These are phyloP conservation scores for Uncinocarpus reesii DNA, from an alignment of 2,329 filamentous ascomycete genomes.

Conservation along the genomic window DNA sequence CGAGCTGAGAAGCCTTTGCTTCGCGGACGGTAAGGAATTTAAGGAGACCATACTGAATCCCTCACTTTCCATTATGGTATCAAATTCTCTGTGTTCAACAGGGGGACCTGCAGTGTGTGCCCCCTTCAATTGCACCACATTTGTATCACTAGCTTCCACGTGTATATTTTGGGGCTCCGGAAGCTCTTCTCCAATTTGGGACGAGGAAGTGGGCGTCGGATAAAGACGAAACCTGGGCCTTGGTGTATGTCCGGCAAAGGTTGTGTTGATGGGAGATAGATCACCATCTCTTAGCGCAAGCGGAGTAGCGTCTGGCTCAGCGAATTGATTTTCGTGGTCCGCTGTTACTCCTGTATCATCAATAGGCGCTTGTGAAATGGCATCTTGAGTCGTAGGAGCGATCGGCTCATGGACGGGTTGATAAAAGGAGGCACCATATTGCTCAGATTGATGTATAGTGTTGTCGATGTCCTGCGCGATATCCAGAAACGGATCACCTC, in stretches of 20 bases:
- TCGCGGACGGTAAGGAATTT: slow-evolving; percentile 43
- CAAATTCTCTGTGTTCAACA: slow-evolving; percentile 39
- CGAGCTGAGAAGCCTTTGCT: slow-evolving; percentile 33
- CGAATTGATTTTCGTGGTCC: slow-evolving; percentile 20
- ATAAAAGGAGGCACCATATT: not conserved
- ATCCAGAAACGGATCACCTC: slow-evolving; percentile 26
- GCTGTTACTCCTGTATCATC: not conserved
- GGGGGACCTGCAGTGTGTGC: slow-evolving; percentile 24
- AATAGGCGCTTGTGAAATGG: not conserved
- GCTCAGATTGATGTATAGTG: not conserved
- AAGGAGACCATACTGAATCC: slow-evolving; percentile 50
- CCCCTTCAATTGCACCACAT: not conserved
- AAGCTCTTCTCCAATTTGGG: slow-evolving; percentile 28
- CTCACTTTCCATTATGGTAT: slow-evolving; percentile 49
- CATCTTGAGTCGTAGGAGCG: not conserved
- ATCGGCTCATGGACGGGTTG: not conserved
- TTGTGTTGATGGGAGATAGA: slow-evolving; percentile 27
- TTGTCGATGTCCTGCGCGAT: slow-evolving; percentile 18
- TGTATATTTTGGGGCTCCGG: slow-evolving; percentile 17
- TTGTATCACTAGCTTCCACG: not conserved
- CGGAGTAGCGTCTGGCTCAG: slow-evolving; percentile 29
- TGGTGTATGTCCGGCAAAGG: slow-evolving; percentile 28
- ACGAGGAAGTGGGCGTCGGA: slow-evolving; percentile 34
- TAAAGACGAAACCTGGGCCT: slow-evolving; percentile 27
- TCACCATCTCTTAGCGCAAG: slow-evolving; percentile 22